Conservation (phyloP, 345 rosid species). For the Mallotus nudiflorus region DNA sequence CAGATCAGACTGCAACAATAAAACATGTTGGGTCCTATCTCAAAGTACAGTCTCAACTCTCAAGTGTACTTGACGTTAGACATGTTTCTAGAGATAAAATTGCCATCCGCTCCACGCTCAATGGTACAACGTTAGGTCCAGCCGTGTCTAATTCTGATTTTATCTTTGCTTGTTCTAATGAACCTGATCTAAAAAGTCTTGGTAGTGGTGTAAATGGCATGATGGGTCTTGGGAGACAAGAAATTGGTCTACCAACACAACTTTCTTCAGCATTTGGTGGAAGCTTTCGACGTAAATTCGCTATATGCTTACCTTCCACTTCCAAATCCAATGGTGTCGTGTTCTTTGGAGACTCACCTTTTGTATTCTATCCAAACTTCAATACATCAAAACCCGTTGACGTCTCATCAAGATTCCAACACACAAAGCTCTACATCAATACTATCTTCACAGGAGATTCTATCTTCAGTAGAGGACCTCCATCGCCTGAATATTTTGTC, state of each 20-base stretch:
- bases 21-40: not conserved
- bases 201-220: conserved; percentile 4
- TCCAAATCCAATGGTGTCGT: conserved; percentile 12
- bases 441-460: not conserved
- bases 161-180: conserved; percentile 14
- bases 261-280: conserved; percentile 14
- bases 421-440: conserved; percentile 23
- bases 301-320: conserved; percentile 25
- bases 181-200: not conserved
- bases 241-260: conserved; percentile 2
- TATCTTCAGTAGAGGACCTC: not conserved
- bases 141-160: conserved; percentile 6
- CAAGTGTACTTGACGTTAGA: not conserved
- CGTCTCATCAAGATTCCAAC: conserved; percentile 1
- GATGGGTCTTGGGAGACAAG: conserved; percentile 1
- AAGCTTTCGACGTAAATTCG: conserved; percentile 9
- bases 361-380: conserved; percentile 21
- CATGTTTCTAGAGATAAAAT: conserved; percentile 12
- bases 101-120: not conserved
- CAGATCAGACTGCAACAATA: conserved; percentile 2
- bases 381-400: conserved; percentile 17
- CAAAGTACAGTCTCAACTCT: not conserved
- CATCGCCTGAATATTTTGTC: conserved; percentile 20
- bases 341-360: conserved; percentile 23
- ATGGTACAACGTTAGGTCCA: not conserved